Percentiles rank a stretch among this genome's conserved stretches.
Evolutionary conservation across 768 basidiomycete species (phyloP).

Genomic region (Tricholoma bakamatsutake): DNA sequence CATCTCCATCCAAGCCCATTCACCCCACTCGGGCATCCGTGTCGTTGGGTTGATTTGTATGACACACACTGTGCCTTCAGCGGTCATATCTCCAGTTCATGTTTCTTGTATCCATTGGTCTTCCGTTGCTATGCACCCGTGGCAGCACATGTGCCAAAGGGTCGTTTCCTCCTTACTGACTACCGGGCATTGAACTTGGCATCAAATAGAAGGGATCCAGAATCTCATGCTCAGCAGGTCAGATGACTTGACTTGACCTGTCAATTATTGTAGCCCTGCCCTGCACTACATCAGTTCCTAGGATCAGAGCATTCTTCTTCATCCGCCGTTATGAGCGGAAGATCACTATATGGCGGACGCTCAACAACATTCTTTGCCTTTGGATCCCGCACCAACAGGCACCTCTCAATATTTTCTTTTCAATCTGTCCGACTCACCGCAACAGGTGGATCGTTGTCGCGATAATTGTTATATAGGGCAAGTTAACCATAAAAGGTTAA

Average conservation of each 20-base stretch:
- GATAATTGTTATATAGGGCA: background rate
- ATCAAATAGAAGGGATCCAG: no score
- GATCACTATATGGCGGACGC: background rate
- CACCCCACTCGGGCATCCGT: background rate
- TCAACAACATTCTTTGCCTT: background rate
- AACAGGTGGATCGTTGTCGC: background rate
- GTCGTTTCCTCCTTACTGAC: background rate
- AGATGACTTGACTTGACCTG: background rate
- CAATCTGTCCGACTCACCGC: background rate
- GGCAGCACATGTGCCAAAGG: background rate
- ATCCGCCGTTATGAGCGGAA: background rate
- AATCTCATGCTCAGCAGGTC: background rate
- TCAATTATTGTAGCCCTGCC: background rate
- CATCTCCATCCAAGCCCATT: background rate
- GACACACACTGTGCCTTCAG: background rate
- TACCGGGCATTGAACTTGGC: background rate
- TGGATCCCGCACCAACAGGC: background rate
- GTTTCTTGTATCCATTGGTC: background rate
- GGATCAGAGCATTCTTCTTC: background rate
- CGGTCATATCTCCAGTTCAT: background rate
- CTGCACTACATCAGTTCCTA: background rate
- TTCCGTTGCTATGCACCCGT: background rate
- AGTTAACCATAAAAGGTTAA: background rate
- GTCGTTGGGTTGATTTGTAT: background rate
- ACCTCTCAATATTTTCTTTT: background rate